Base-by-base conservation (phyloP, 2,329 filamentous ascomycete species). In the Ophiostoma perfectum region DNA sequence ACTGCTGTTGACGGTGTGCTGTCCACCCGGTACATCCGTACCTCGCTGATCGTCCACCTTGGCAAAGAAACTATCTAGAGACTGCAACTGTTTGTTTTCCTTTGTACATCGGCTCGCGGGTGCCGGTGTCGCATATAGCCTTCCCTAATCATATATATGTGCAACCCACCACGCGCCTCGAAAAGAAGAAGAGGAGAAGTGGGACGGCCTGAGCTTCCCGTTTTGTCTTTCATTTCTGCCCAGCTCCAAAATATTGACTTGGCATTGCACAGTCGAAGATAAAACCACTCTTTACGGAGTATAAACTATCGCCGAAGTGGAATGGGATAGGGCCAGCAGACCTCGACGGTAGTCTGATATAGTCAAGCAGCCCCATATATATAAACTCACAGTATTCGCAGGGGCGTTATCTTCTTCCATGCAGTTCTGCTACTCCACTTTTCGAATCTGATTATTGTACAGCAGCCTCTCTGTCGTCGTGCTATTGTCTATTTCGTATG, bases 211-310 rank as follows among this genome's bases (percentile, higher is more conserved):
- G 8, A 16, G 11, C 12, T 60, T 60, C 55, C 55, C 4, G 36
- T 60, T 60, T 60, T 9, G 36, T 39, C 47, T 39, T 27, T 5
- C 38, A 45, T 55, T 18, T 16, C 39, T 47, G 39, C 38, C n/a
- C 14, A 16, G 38, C 55, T 60, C 18, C 55, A 36, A 27, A 60
- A 60, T 38, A 60, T 60, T 60, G 27, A 60, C 55, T 60, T 60
- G 55, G 55, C 55, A 60, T 60, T 60, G 55, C 27, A 49, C 45
- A 16, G 55, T 60, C 2, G 49, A 49, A 9, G 11, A 63, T 41
- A 11, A 2, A 27, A 27, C 27, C 27, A 27, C 27, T 27, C 27
- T 27, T 27, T 27, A 27, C 27, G 27, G 27, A 27, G 27, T 27
- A 27, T 27, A 27, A 27, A 27, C 27, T 27, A 27, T 27, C 27